Conservation (phyloP, 495 filamentous ascomycete species). For the Trichoderma orchidacearum region DNA sequence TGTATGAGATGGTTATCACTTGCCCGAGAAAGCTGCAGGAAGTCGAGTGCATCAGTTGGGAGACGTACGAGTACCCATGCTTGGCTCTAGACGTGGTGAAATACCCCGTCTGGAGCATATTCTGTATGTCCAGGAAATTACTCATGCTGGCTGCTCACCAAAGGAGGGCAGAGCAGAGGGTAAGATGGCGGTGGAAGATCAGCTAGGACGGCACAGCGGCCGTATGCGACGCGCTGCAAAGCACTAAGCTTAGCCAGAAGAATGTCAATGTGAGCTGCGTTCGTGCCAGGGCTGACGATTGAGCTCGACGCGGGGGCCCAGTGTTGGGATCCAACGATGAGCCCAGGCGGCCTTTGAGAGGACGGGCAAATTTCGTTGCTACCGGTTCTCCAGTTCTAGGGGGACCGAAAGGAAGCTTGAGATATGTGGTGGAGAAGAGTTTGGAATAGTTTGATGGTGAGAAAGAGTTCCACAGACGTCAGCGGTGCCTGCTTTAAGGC, state of each 20-base stretch:
- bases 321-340: background rate
- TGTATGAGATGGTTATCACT: background rate
- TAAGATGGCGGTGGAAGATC: background rate
- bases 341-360: background rate
- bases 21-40: background rate
- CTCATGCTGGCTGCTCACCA: background rate
- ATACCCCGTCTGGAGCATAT: conserved; percentile 1
- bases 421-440: background rate
- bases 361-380: background rate
- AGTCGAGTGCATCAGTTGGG: background rate
- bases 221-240: background rate
- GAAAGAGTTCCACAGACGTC: background rate
- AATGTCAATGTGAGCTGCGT: background rate
- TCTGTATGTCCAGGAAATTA: background rate
- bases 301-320: background rate
- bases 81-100: conserved; percentile 3
- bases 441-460: background rate
- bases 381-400: too few relatives aligned
- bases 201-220: background rate
- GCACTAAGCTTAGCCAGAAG: background rate
- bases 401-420: too few relatives aligned
- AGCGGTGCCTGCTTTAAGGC: background rate
- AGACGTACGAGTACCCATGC: background rate
- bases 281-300: background rate
- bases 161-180: background rate